Evolutionary conservation across 2,329 filamentous ascomycete species (phyloP), one percentile per base, ranked within the genome.

Genomic region (Huntiella moniliformis): DNA sequence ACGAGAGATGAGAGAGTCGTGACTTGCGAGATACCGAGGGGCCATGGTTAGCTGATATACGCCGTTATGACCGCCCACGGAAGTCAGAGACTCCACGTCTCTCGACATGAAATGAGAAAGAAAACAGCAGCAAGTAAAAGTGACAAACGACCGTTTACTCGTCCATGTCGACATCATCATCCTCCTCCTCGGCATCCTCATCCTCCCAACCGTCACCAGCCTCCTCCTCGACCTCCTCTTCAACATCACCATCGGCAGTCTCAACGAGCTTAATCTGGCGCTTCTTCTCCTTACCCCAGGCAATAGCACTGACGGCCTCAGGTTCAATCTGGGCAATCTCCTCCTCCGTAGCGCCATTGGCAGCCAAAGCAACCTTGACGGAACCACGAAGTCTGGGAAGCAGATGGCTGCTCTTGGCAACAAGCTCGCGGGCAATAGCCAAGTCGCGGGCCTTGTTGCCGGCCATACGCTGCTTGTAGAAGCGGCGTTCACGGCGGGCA

Each of bases 391-490:
- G 67, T 59, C 73, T 73, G 55, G 84, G 85, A 56, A 98, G 74
- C 62, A 98, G 71, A 66, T 98, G 91, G 68, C 86, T 78, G 65
- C 94, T 88, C 68, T 91, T 77, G 54, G 79, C 79, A 44, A 98
- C 87, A 53, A 96, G 71, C 69, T 88, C 91, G 61, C 84, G 71
- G 59, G 94, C 84, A 52, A 73, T 68, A 56, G 79, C 81, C 53
- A 83, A 70, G 67, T 91, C 78, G 59, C 78, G 74, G 63, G 82
- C 82, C 65, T 82, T 79, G 67, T 92, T 93, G 61, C 87, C 87
- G 44, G 78, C 78, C 82, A 96, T 86, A 60, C 91, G 79, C 60
- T 81, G 79, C 74, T 84, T 87, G 71, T 94, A 95, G 67, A 95
- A 94, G 53, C 81, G 81, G 55, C 85, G 74, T 71, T 96, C 88